These are phyloP conservation scores for Diaporthe velutina DNA, from an alignment of 2,329 filamentous ascomycete species.

Conservation along the genomic window DNA sequence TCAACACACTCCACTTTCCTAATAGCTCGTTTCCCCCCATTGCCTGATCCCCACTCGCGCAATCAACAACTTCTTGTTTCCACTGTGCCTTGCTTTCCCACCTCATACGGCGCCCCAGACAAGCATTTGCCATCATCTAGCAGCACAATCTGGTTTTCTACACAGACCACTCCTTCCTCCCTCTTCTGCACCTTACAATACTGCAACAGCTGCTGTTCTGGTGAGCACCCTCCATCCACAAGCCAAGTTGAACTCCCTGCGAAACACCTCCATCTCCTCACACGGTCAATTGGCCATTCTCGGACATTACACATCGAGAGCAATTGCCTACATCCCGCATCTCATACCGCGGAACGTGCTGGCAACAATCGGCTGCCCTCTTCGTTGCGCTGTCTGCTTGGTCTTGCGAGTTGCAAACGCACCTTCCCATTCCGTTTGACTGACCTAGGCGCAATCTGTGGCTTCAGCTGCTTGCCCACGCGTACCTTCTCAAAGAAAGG, in stretches of 20 bases:
- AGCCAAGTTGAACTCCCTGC: too few relatives aligned
- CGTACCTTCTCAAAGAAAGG: background rate
- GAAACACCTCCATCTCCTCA: background rate
- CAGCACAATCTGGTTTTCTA: background rate
- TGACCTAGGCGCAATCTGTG: background rate
- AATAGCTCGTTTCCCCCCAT: background rate
- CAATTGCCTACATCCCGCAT: too few relatives aligned
- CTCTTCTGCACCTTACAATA: background rate
- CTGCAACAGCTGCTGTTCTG: background rate
- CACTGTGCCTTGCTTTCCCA: background rate
- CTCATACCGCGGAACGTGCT: background rate
- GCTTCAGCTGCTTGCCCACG: background rate
- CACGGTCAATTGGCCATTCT: background rate
- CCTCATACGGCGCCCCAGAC: background rate
- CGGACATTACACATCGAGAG: background rate
- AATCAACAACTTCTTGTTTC: background rate
- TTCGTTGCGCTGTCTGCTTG: background rate
- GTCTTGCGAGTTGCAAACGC: background rate
- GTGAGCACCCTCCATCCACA: background rate
- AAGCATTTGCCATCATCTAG: background rate
- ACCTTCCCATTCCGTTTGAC: background rate
- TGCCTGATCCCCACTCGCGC: background rate
- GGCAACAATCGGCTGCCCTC: background rate
- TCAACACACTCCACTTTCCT: background rate
- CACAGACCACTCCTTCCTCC: background rate